Evolutionary conservation across 805 yeast genomes (phyloP), one percentile per base, ranked within the genome.

Genomic region (Barnettozyma californica): DNA sequence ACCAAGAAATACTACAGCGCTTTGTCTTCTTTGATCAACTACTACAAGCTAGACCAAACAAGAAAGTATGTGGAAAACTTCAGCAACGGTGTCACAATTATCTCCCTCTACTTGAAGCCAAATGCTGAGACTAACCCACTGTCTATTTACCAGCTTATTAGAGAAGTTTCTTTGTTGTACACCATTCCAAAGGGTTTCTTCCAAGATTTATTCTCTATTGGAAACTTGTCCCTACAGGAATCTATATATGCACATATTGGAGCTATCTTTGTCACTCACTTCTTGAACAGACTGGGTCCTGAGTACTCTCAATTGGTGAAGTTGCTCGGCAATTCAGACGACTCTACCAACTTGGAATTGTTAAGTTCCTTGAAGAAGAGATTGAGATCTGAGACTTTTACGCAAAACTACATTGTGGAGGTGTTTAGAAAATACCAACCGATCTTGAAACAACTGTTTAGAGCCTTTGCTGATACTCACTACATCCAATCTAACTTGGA

Each of bases 51-150:
- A 58, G 78, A 80, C 41, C 81, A 91, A 51, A 82, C 94, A 44
- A 81, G 97, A 67, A 90, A 90, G 70, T 94, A 91, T 64, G 90
- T 94, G 50, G 99, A 92, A 68, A 94, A 91, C 65, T 94, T 92
- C 65, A 75, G 91, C 56, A 89, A 91, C 63, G 96, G 96, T 45
- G 78, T 84, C 54, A 84, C 96, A 21, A 77, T 92, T 46, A 80
- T 90, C 60, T 90, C 97, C 35, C 78, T 90, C 74, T 94, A 94
- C 68, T 77, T 92, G 61, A 79, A 79, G 42, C 84, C 87, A 49
- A 65, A 71, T 20, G 71, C 78, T 31, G 82, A 77, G 54, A 67
- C 69, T 5, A 65, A 67, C 48, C 69, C 89, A 59, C 75, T 85
- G 60, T 83, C 95, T 21, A 83, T 91, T 54, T 83, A 83, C 65